These are phyloP conservation scores for Lasiosphaeria hispida DNA, from an alignment of 495 filamentous ascomycete species.

Conservation along the genomic window DNA sequence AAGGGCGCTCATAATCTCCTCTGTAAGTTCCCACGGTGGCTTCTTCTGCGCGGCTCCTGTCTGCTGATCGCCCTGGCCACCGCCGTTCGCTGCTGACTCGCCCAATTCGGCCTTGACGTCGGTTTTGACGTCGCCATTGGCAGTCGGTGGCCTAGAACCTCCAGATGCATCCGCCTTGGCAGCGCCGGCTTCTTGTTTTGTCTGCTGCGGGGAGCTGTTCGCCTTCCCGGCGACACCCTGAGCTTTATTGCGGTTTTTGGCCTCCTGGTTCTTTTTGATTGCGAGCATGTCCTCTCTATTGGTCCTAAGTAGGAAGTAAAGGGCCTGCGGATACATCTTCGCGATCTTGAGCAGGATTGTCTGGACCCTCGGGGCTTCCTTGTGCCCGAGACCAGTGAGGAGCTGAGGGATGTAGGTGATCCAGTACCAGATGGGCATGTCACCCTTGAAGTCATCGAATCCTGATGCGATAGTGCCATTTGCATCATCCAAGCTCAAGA, in stretches of 20 bases:
- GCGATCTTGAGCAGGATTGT: slow-evolving; percentile 87
- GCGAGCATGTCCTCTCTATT: slow-evolving; percentile 90
- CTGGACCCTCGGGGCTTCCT: slow-evolving; percentile 83
- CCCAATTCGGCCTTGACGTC: slow-evolving; percentile 43
- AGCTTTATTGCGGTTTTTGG: slow-evolving; percentile 52
- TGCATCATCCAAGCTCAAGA: slow-evolving; percentile 88
- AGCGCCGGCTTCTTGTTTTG: slow-evolving; percentile 43
- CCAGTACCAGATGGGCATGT: slow-evolving; percentile 98
- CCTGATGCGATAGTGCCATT: slow-evolving; percentile 74
- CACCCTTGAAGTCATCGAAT: slow-evolving; percentile 92
- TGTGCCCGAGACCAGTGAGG: slow-evolving; percentile 80
- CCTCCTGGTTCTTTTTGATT: slow-evolving; percentile 85
- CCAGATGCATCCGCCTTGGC: slow-evolving; percentile 20
- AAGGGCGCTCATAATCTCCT: slow-evolving; percentile 89
- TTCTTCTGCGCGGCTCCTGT: slow-evolving; percentile 55
- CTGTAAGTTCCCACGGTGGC: slow-evolving; percentile 88
- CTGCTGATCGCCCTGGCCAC: slow-evolving; percentile 33
- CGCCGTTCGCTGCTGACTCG: slow-evolving; percentile 33
- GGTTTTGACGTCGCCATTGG: slow-evolving; percentile 44
- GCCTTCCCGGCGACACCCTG: slow-evolving; percentile 29
- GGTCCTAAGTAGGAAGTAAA: slow-evolving; percentile 92
- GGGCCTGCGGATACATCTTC: slow-evolving; percentile 87
- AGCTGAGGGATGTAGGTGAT: slow-evolving; percentile 98
- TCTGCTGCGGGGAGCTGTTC: slow-evolving; percentile 40
- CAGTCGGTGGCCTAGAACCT: slow-evolving; percentile 49